Base-by-base conservation (phyloP, 257 asterid genomes). In the Forsythia viridissima region DNA sequence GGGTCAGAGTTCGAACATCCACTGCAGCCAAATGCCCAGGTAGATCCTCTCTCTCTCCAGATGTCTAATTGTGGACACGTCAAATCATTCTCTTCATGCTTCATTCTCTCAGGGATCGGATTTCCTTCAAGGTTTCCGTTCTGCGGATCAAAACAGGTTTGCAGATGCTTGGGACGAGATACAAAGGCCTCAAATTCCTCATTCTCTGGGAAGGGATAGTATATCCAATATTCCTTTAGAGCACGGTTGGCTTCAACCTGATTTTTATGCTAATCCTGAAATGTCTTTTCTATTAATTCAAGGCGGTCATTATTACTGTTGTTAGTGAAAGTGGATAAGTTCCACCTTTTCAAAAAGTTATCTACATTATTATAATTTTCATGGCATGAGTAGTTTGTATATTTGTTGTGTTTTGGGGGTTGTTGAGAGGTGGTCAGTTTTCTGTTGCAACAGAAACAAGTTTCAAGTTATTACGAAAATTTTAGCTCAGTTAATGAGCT, bases 101-200 rank as follows among this genome's bases (percentile, higher is more conserved):
- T 78, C 52, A 39, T 74, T 82, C 68, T 67, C 68, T 37, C 90
- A 96, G 99, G 95, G 94, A 34, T 91, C 97, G 48, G 91, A 88
- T 67, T 96, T 96, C 82, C 93, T 96, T 87, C 90, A 84, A 84
- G 97, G 91, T 77, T 96, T 92, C 83, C 98, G 81, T 74, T 76
- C 94, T 37, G 81, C 87, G 80, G 97, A 96, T 81, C 98, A 92
- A 73, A 84, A 83, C 82, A 78, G 96, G 82, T 88, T 96, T 85
- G 77, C 97, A 10, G 96, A 92, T 89, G 97, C 84, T 83, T 96
- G 98, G 99, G 96, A 92, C 78, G 97, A 94, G 78, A 86, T 92
- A 84, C 97, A 93, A 80, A 85, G 92, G 75, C 92, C 95, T 79
- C 99, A 90, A 83, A 72, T 85, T 79, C 91, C 89, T 78, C 83